Evolutionary conservation across 2,329 filamentous ascomycete genomes (phyloP), one percentile per base, ranked within the genome.

Genomic region (Fusarium brevicatenulatum): DNA sequence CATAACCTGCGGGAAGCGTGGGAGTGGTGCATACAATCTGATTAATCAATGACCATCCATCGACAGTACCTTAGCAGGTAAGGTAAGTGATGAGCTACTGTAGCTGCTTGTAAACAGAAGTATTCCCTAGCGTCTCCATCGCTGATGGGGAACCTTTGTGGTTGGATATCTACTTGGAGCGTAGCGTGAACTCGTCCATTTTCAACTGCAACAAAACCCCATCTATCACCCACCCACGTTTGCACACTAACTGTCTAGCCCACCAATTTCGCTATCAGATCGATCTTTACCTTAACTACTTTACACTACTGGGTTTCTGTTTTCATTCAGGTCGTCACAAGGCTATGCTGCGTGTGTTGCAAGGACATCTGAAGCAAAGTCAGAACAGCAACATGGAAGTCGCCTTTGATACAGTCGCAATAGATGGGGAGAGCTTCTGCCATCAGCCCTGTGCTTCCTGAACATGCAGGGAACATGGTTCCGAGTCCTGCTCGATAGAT

Each of bases 401-500:
- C 32, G 36, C 30, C 54, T 53, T 49, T 32, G 28, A 18, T 37
- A 53, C 16, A 50, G 30, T 49, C 23, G 37, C 53, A 39, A 61
- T 40, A 61, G 23, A 36, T 42, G 47, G 40, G 40, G 55, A 47
- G 25, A 53, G 18, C 12, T 42, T 25, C 16, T 49, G 36, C 37
- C 42, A 50, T 32, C 46, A 68, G 47, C 62, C 58, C 50, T 57
- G 25, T 58, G 42, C 37, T 54, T 30, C 46, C 23, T 44, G 18
- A 50, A n/a, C 37, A 39, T 50, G 54, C 53, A 63, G 66, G 67
- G 66, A 66, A 66, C 69, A 72, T 70, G 69, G 60, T 59, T 68
- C 37, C 50, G 42, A 47, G 28, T 57, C 19, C 40, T 66, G 46
- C 23, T 59, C 39, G 50, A 70, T 62, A 72, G 54, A 65, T 72